Conservation (phyloP, 2,329 filamentous ascomycete species). For the Monosporascus ibericus region DNA sequence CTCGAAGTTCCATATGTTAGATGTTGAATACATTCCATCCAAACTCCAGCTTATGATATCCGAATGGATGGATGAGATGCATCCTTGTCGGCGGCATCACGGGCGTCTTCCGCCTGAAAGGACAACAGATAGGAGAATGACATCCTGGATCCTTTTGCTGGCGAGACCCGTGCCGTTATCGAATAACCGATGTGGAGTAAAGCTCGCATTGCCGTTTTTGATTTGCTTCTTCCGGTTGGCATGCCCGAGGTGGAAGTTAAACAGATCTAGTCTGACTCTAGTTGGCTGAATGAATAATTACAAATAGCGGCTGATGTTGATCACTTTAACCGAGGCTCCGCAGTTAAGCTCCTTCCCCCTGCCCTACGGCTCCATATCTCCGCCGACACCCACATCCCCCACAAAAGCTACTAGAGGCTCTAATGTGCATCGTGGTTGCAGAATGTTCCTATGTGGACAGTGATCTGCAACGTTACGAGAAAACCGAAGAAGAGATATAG, state of each 20-base stretch:
- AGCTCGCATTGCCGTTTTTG: neutral
- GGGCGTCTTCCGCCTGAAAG: neutral
- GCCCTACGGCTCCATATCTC: neutral
- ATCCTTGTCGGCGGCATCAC: too few species aligned
- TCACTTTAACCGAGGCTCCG: neutral
- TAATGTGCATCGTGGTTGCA: neutral
- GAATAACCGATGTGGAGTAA: neutral
- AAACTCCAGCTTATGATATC: too few species aligned
- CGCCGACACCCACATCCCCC: neutral
- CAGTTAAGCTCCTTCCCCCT: neutral
- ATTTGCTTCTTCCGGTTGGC: neutral
- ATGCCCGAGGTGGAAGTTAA: neutral
- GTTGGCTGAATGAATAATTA: neutral
- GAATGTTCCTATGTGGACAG: neutral
- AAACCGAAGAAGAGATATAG: neutral
- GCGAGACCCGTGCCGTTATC: neutral
- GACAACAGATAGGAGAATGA: neutral
- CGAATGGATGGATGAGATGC: neutral
- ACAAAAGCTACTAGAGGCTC: neutral
- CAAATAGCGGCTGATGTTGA: too few species aligned
- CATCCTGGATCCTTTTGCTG: neutral
- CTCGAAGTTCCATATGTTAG: neutral
- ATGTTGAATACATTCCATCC: too few species aligned
- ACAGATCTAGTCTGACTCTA: neutral
- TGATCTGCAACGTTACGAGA: neutral